Evolutionary conservation across 225 moss, liverwort and hornwort species (phyloP).

Genomic region (Neckera pumila): DNA sequence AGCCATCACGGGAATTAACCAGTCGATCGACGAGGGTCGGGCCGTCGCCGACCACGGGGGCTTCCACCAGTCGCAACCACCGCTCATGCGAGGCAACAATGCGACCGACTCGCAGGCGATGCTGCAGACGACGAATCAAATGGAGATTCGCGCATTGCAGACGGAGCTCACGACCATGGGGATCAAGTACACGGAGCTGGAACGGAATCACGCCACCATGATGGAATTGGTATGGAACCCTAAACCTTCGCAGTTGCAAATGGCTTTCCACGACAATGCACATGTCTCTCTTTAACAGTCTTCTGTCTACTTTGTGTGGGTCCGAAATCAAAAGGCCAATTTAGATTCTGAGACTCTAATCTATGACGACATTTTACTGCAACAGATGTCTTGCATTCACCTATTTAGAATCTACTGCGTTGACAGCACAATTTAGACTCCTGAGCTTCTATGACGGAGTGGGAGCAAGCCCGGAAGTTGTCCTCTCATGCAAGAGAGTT

Average conservation of each 20-base stretch:
- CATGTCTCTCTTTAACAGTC: background rate
- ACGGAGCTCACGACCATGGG: constrained; percentile 60
- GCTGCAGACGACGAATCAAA: constrained; percentile 49
- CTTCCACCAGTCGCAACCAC: background rate
- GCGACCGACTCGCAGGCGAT: background rate
- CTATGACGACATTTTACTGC: background rate
- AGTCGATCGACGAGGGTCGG: constrained; percentile 23
- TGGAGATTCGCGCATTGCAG: constrained; percentile 64
- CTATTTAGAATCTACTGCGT: background rate
- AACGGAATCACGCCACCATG: constrained; percentile 49
- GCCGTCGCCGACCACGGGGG: background rate
- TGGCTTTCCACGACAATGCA: background rate
- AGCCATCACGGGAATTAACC: constrained; percentile 29
- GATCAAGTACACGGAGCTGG: constrained; percentile 46
- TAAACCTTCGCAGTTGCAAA: background rate
- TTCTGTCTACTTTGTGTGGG: background rate
- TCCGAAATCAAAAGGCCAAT: background rate
- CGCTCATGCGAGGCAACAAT: background rate
- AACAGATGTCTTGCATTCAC: background rate
- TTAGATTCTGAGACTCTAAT: background rate
- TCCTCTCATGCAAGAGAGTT: background rate
- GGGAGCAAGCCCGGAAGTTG: background rate
- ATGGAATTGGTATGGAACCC: constrained; percentile 24
- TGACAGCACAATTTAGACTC: background rate
- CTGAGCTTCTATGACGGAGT: background rate